Evolutionary conservation across 441 rosid genomes (phyloP).

Genomic region (Adansonia grandidieri): DNA sequence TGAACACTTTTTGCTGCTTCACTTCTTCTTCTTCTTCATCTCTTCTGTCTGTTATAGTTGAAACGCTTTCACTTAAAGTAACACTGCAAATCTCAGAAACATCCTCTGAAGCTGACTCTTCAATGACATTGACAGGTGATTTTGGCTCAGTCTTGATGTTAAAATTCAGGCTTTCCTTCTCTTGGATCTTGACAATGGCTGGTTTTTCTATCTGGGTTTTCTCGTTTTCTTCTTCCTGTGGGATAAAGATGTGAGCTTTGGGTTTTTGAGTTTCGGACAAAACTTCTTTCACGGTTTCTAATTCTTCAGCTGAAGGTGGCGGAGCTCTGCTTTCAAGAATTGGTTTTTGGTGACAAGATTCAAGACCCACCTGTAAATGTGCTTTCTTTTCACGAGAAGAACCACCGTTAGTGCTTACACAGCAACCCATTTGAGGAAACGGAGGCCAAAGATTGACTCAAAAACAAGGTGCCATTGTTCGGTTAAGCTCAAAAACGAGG

Average conservation of each 20-base stretch:
- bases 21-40: constrained; percentile 36
- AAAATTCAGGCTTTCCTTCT: constrained; percentile 23
- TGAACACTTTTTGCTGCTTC: constrained; percentile 34
- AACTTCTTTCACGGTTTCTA: constrained; percentile 71
- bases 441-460: not conserved
- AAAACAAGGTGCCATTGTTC: constrained; percentile 4
- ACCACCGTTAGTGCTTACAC: constrained; percentile 46
- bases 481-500: constrained; percentile 2
- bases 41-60: constrained; percentile 31
- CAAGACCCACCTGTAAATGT: constrained; percentile 22
- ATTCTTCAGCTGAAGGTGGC: constrained; percentile 47
- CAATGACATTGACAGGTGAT: constrained; percentile 18
- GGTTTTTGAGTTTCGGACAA: constrained; percentile 61
- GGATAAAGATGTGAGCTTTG: constrained; percentile 20
- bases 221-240: constrained; percentile 24
- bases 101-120: constrained; percentile 35
- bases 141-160: constrained; percentile 28
- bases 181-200: constrained; percentile 36
- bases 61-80: constrained; percentile 65
- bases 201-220: constrained; percentile 22
- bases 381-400: constrained; percentile 5
- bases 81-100: constrained; percentile 70
- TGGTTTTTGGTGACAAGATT: constrained; percentile 25
- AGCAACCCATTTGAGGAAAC: constrained; percentile 61
- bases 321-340: constrained; percentile 48